Base-by-base conservation (phyloP, 306 rosid genomes). In the Sesbania bispinosa region DNA sequence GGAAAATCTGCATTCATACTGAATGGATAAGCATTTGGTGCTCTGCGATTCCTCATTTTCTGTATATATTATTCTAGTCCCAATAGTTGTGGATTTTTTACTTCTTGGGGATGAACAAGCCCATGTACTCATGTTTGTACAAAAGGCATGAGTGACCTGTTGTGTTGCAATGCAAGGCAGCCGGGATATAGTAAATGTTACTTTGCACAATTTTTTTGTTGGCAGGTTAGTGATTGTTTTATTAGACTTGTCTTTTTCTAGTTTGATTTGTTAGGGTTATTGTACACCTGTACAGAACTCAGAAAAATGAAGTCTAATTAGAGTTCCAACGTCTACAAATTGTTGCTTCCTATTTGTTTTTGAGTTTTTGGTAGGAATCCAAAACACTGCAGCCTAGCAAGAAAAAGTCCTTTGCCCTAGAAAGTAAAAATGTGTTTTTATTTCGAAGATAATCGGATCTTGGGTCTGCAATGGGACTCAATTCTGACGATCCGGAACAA, bases 11-110 rank as follows among this genome's bases (percentile, higher is more conserved):
- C 55, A 10, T 46, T 7, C 6, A 2, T 27, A 4, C 58, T 7
- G 19, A 59, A 65, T 50, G 19, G 45, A 71, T 53, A 27, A 20
- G 48, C 42, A 42, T 14, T 0, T 59, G 58, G 62, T 52, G 53
- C 79, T 52, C 19, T 33, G 36, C 27, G 9, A 30, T 67, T 77
- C 60, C 36, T 47, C 67, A 53, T 73, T 73, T 11, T 39, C 27
- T 76, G 85, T 76, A 76, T 55, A 77, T 52, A 55, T 65, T 64
- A n/a, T n/a, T 48, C 60, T 15, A 63, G 30, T 71, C 48, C 26
- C n/a, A 14, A 23, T 62, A 47, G 60, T 26, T 77, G 16, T 64
- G 41, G 13, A 79, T 59, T 58, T 72, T 45, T 29, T 66, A 73
- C 55, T 26, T 45, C 48, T 46, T 70, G 21, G 69, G 59, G n/a